A percentile compares a stretch with the other conserved stretches of the same genome.
Conservation (phyloP, 768 basidiomycete species). For the Tylopilus felleus region DNA sequence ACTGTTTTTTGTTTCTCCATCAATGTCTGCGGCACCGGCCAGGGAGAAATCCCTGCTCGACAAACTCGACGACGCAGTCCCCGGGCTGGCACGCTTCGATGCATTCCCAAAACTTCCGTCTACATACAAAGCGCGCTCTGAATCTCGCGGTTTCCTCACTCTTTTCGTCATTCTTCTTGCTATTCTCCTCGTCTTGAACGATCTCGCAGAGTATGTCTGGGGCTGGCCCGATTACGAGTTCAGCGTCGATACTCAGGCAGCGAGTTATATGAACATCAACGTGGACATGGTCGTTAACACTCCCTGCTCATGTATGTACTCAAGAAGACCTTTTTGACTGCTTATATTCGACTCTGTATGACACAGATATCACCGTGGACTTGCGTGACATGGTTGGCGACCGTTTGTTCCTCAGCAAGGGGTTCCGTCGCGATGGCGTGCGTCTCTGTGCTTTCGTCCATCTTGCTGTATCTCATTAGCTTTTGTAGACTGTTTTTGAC, state of each 20-base stretch:
- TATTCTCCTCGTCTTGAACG: conserved; percentile 78
- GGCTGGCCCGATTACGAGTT: conserved; percentile 94
- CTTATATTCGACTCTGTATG: not conserved
- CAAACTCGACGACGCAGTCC: conserved; percentile 60
- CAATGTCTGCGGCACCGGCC: conserved; percentile 11
- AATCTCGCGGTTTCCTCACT: conserved; percentile 67
- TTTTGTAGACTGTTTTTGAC: conserved; percentile 61
- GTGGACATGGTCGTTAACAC: conserved; percentile 91
- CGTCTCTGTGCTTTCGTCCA: conserved; percentile 19
- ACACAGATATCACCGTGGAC: conserved; percentile 75
- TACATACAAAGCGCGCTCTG: conserved; percentile 73
- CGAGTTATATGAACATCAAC: conserved; percentile 59
- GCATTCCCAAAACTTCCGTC: conserved; percentile 84
- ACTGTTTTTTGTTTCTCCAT: too few relatives aligned
- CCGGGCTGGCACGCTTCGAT: conserved; percentile 68
- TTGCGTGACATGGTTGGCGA: conserved; percentile 93
- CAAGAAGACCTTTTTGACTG: not conserved
- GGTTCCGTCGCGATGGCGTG: conserved; percentile 89
- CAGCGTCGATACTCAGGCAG: conserved; percentile 66
- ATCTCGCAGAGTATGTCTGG: conserved; percentile 84
- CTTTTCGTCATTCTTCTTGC: conserved; percentile 64
- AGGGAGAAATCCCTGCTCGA: conserved; percentile 43
- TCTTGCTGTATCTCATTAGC: not conserved
- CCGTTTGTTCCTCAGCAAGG: conserved; percentile 75
- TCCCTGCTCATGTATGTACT: conserved; percentile 82